Evolutionary conservation across 768 basidiomycete species (phyloP).

Genomic region (Pleurotus pulmonarius): DNA sequence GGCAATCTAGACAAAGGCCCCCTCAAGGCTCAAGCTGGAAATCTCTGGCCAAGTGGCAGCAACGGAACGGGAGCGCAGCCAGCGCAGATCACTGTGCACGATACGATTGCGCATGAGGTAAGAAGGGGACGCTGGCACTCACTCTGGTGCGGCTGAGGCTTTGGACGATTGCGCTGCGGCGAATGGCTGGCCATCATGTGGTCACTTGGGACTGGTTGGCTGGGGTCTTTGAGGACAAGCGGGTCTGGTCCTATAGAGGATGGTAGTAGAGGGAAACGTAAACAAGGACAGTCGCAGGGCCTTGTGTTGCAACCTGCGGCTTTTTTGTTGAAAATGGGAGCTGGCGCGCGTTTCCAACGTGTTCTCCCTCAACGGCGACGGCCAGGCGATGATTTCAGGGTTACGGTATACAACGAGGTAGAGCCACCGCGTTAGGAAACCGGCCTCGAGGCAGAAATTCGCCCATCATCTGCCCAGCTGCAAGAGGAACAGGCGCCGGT

Average conservation of each 20-base stretch:
- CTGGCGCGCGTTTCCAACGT: constrained; percentile 62
- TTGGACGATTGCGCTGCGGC: constrained; percentile 51
- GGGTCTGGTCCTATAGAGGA: too few relatives aligned
- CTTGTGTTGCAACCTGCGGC: constrained; percentile 1
- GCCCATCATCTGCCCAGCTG: not conserved
- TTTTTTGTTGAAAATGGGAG: constrained; percentile 24
- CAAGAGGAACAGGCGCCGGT: constrained; percentile 7
- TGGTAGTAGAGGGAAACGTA: constrained; percentile 14
- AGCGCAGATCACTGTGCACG: not conserved
- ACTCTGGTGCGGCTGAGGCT: constrained; percentile 52
- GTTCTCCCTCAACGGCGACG: constrained; percentile 27
- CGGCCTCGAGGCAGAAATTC: constrained; percentile 29
- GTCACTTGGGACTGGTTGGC: too few relatives aligned
- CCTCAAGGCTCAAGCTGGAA: not conserved
- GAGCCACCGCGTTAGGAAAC: constrained; percentile 54
- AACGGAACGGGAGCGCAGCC: not conserved
- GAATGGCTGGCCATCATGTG: constrained; percentile 56
- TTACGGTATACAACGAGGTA: constrained; percentile 45
- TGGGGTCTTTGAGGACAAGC: too few relatives aligned
- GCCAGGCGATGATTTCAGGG: constrained; percentile 35
- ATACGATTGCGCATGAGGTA: not conserved
- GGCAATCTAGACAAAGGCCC: not conserved
- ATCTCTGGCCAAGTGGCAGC: not conserved
- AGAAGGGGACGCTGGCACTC: constrained; percentile 22
- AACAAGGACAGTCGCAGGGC: constrained; percentile 22